A percentile compares a stretch with the other conserved stretches of the same genome.
phyloP scores from a whole-genome alignment of 345 rosid species.

The Euphorbia tirucalli region DNA sequence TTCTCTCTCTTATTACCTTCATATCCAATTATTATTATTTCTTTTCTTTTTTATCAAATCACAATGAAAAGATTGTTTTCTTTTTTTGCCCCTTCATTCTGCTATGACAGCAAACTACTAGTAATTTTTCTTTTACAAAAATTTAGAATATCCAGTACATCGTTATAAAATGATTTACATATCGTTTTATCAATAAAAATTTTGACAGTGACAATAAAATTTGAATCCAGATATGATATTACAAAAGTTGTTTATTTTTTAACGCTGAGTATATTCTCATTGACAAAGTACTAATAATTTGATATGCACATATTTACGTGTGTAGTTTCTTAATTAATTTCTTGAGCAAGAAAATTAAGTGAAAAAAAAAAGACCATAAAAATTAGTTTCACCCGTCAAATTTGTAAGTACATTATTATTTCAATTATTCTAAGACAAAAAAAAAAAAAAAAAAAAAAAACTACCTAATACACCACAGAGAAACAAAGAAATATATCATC shows the following conservation, averaged over 20 bases:
- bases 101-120: not conserved
- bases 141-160: no score
- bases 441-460: not conserved
- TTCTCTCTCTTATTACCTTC: slow-evolving; percentile 6
- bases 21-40: slow-evolving; percentile 9
- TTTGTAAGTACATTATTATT: slow-evolving; percentile 22
- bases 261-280: no score
- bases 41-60: not conserved
- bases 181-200: no score
- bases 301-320: no score
- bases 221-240: no score
- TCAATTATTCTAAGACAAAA: slow-evolving; percentile 26
- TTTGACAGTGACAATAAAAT: no score
- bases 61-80: not conserved
- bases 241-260: no score
- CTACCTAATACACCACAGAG: not conserved
- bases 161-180: no score
- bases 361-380: slow-evolving; percentile 7
- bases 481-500: slow-evolving; percentile 11
- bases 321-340: not conserved
- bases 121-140: no score
- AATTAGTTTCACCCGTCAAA: slow-evolving; percentile 28
- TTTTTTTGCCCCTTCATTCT: not conserved
- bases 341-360: slow-evolving; percentile 25
- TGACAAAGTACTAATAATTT: no score